Evolutionary conservation across 805 yeast species (phyloP), one percentile per base, ranked within the genome.

Genomic region (Kazachstania viticola): DNA sequence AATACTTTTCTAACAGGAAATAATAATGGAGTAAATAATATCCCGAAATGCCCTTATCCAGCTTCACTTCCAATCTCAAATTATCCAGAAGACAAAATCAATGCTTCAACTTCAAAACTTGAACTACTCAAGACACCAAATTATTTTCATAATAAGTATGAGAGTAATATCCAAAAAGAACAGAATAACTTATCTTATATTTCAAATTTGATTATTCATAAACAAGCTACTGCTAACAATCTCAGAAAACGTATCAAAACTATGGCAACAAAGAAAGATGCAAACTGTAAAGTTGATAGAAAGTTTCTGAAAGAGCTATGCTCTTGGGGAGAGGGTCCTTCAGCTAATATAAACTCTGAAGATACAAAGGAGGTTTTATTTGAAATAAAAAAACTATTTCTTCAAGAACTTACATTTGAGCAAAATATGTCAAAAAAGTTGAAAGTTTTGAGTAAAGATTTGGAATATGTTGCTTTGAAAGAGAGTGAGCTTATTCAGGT

Each of bases 1-100:
- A 42, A 44, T 17, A 51, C 56, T 4, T 51, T 49, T 33, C 33
- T 51, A 6, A 47, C 54, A 2, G 47, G 48, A 9, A 45, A 47
- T 30, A 40, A 38, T 14, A 35, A 35, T 12, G 38, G 36, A 18
- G 36, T 21, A n/a, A 21, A 28, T 22, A 32, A 32, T 16, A 30
- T 31, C 12, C 42, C 45, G 14, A 31, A 30, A 13, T 39, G 35
- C 25, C 45, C 48, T 13, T 25, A 5, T 3, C 33, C 33, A 13
- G 8, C 17, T 5, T 21, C 23, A 14, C 14, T 19, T 4, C 29
- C 28, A 11, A 15, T 8, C 9, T 19, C 11, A 19, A 19, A 19
- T 11, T 7, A 8, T 8, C 22, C 22, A 8, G 22, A 11, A 7
- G 22, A 19, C 7, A 7, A 19, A 8, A n/a, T n/a, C n/a, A n/a